A percentile compares a stretch with the other conserved stretches of the same genome.
These are phyloP conservation scores for Orbilia brochopaga DNA, from an alignment of 2,329 filamentous ascomycete genomes.

Conservation along the genomic window DNA sequence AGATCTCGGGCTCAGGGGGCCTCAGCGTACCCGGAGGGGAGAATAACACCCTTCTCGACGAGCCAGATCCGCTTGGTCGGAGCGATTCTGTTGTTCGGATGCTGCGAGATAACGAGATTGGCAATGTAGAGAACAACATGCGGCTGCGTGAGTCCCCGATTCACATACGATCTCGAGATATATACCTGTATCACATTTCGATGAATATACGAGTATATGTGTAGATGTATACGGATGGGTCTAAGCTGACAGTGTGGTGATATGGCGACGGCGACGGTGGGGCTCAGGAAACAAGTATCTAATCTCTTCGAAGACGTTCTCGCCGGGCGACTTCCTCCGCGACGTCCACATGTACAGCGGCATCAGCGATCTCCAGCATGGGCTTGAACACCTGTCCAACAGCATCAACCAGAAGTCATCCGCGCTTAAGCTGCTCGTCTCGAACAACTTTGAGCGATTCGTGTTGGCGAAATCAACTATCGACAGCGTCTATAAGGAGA, in stretches of 20 bases:
- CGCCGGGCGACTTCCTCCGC: conserved; percentile 86
- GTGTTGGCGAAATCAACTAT: conserved; percentile 97
- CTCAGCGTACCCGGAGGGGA: conserved; percentile 58
- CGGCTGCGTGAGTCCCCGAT: conserved; percentile 69
- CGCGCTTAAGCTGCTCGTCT: conserved; percentile 91
- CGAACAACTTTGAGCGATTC: conserved; percentile 98
- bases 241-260: too few relatives aligned
- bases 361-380: conserved; percentile 77
- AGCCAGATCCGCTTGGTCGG: conserved; percentile 87
- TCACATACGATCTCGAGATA: conserved; percentile 10
- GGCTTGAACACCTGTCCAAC: conserved; percentile 81
- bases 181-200: conserved; percentile 44
- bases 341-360: conserved; percentile 87
- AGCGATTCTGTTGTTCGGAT: conserved; percentile 84
- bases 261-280: conserved; percentile 29
- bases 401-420: conserved; percentile 98
- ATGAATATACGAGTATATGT: too few relatives aligned
- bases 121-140: conserved; percentile 79
- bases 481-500: conserved; percentile 97
- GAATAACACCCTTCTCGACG: conserved; percentile 85
- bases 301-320: conserved; percentile 93
- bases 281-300: conserved; percentile 82
- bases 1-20: conserved; percentile 50
- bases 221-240: too few relatives aligned
- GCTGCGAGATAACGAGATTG: conserved; percentile 74